Evolutionary conservation across 257 asterid species (phyloP), one percentile per base, ranked within the genome.

Genomic region (Euphrasia confusa): DNA sequence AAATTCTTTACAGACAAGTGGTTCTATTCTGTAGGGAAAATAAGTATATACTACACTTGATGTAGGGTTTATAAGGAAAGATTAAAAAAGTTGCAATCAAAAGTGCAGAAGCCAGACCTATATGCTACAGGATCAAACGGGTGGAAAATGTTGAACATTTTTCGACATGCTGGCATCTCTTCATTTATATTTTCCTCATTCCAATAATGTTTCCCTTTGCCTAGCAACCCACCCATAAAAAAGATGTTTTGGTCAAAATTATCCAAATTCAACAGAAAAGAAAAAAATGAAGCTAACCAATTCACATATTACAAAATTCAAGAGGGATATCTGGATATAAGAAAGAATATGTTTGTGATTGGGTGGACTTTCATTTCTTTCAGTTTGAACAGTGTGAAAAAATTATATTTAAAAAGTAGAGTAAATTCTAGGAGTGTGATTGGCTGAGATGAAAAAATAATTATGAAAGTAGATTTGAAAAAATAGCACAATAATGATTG

Each of bases 91-190:
- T 40, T 59, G 63, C 45, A 39, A 61, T 47, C 4, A 47, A 24
- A 28, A 48, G 33, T 39, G 61, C 8, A 67, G 54, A 45, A 69
- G 45, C 61, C 24, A 50, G 55, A 50, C 98, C 99, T 80, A 72
- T 92, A 92, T 61, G 97, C 99, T 72, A 92, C 97, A 17, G 97
- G 99, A 75, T 92, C 99, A 77, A 83, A 92, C 61, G 99, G 97
- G 74, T 92, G 99, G 80, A 92, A 92, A 69, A 92, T 84, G 79
- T 92, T 89, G 63, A 89, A 79, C 97, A 92, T 89, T 70, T 84
- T 85, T 48, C 86, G 82, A 74, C 99, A 92, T 60, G 93, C 92
- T 72, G 97, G 99, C 86, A 89, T 84, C 85, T 92, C 99, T 81
- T 92, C 97, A 49, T 70, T 77, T 74, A 89, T 78, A 60, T 72